These are phyloP conservation scores for Peterozyma toletana DNA, from an alignment of 805 yeast species.

Conservation along the genomic window DNA sequence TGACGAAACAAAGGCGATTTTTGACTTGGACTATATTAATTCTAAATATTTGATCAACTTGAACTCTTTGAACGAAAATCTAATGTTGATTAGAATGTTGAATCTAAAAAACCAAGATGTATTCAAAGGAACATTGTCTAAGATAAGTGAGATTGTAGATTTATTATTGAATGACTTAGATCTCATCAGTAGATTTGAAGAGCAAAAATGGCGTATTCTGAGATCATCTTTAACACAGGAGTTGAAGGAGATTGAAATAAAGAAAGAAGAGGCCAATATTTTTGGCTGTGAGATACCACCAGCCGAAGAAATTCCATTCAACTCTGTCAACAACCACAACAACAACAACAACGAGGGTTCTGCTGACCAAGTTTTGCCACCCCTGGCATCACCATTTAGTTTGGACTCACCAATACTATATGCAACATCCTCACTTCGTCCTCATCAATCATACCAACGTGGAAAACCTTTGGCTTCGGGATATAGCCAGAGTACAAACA, in stretches of 20 bases:
- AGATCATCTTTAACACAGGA: background rate
- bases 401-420: no score
- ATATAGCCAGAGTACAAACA: no score
- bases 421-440: no score
- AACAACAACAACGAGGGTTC: background rate
- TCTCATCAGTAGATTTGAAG: background rate
- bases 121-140: conserved; percentile 1
- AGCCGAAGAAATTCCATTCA: background rate
- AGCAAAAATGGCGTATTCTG: background rate
- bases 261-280: no score
- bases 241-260: background rate
- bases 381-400: no score
- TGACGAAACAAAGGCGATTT: background rate
- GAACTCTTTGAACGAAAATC: background rate
- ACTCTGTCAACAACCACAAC: background rate
- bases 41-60: conserved; percentile 2
- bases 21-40: conserved; percentile 2
- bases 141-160: conserved; percentile 6
- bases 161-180: conserved; percentile 6
- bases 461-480: no score
- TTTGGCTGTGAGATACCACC: background rate
- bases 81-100: conserved; percentile 4
- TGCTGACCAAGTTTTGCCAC: no score
- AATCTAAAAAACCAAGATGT: conserved; percentile 1
- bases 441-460: no score